phyloP scores from a whole-genome alignment of 1,284 basidiomycete genomes.

The Trichosporon sp. region DNA sequence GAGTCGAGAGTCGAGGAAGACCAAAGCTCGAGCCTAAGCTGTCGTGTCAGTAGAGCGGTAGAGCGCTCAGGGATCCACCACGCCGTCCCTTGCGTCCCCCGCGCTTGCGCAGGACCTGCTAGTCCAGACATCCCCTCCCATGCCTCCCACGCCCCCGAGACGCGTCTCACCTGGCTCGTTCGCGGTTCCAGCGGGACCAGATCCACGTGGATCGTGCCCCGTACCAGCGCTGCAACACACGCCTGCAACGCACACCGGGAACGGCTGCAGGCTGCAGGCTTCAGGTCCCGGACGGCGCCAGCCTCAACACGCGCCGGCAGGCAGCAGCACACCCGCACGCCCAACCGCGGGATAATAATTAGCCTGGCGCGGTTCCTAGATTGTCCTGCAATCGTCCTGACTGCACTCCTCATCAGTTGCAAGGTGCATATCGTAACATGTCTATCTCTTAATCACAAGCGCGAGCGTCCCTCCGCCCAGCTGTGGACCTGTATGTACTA shows the following conservation, averaged over 20 bases:
- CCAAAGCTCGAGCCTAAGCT: slow-evolving; percentile 7
- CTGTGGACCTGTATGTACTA: slow-evolving; percentile 1
- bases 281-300: not conserved
- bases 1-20: not conserved
- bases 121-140: not conserved
- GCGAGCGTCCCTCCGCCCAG: not conserved
- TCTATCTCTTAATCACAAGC: not conserved
- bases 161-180: too few species aligned
- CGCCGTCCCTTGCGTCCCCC: slow-evolving; percentile 3
- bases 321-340: not conserved
- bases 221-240: not conserved
- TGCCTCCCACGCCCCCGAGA: not conserved
- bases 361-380: not conserved
- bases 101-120: not conserved
- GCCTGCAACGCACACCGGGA: too few species aligned
- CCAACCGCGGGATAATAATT: not conserved
- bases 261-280: not conserved
- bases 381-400: not conserved
- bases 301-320: not conserved
- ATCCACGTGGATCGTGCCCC: not conserved
- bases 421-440: not conserved
- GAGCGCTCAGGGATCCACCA: slow-evolving; percentile 1
- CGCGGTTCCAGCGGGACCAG: not conserved
- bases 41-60: slow-evolving; percentile 7
- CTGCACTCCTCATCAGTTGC: not conserved